These are phyloP conservation scores for Umbelopsis sp. DNA, from an alignment of 192 early-diverging fungal genomes.

Conservation along the genomic window DNA sequence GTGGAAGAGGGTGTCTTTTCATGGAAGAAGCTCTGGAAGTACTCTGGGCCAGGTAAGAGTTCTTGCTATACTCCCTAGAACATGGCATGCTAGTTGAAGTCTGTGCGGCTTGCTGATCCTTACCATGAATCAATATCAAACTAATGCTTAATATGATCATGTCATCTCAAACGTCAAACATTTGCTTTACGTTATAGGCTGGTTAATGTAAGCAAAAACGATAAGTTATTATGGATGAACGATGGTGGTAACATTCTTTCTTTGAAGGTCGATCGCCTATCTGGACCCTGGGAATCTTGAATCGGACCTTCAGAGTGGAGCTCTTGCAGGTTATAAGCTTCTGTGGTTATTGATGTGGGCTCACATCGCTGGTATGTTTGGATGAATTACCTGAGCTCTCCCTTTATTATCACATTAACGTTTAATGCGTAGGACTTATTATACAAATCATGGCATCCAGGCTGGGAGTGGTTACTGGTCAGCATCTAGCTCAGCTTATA, in stretches of 20 bases:
- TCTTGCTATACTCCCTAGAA: not conserved
- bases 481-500: constrained; percentile 61
- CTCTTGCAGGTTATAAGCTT: constrained; percentile 66
- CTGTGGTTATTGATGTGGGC: constrained; percentile 69
- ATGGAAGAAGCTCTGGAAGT: constrained; percentile 61
- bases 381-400: not conserved
- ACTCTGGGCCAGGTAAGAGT: constrained; percentile 62
- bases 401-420: not conserved
- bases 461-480: constrained; percentile 65
- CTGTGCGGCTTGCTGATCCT: not conserved
- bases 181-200: constrained; percentile 12
- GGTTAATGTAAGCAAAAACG: constrained; percentile 31
- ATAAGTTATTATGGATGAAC: not conserved
- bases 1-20: constrained; percentile 42
- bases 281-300: constrained; percentile 72
- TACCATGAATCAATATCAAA: not conserved
- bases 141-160: not conserved
- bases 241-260: not conserved
- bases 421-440: constrained; percentile 47
- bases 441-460: constrained; percentile 64
- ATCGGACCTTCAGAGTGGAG: constrained; percentile 69
- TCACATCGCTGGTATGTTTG: constrained; percentile 51
- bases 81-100: not conserved
- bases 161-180: not conserved
- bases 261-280: constrained; percentile 61